Conservation (phyloP, 331 rosid genomes). For the Quercus tomentella region DNA sequence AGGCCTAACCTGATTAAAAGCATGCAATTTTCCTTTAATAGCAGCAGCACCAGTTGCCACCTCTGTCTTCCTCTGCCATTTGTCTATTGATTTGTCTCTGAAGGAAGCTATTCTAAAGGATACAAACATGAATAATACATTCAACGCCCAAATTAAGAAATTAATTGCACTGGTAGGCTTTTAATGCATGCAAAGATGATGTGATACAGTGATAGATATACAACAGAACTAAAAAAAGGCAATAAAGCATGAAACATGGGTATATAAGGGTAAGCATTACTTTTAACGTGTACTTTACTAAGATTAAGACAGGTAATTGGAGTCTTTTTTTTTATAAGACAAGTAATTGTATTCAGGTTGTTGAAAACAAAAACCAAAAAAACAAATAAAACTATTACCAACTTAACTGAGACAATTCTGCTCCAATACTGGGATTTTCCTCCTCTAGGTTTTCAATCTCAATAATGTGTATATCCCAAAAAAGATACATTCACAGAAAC, state of each 20-base stretch:
- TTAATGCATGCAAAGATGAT: background rate
- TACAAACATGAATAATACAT: conserved; percentile 21
- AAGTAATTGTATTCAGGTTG: background rate
- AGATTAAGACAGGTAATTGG: background rate
- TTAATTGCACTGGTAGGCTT: background rate
- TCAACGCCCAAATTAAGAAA: background rate
- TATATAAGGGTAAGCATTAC: background rate
- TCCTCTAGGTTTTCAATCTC: background rate
- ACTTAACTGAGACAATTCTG: background rate
- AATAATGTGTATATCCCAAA: background rate
- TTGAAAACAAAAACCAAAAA: background rate
- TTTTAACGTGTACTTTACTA: background rate
- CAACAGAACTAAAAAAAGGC: background rate
- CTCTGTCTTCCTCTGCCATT: conserved; percentile 84
- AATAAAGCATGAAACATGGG: background rate
- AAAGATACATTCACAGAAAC: background rate
- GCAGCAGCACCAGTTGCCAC: conserved; percentile 89
- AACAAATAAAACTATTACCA: too few species aligned
- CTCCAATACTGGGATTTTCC: background rate
- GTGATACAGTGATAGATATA: background rate
- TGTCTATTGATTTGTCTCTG: conserved; percentile 73
- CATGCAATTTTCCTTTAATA: conserved; percentile 67
- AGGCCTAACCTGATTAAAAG: conserved; percentile 77
- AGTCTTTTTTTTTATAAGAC: background rate
- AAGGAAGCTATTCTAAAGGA: conserved; percentile 63